Percentiles rank a stretch among this genome's conserved stretches.
These are phyloP conservation scores for Gossypium gossypioides DNA, from an alignment of 441 rosid species.

Conservation along the genomic window DNA sequence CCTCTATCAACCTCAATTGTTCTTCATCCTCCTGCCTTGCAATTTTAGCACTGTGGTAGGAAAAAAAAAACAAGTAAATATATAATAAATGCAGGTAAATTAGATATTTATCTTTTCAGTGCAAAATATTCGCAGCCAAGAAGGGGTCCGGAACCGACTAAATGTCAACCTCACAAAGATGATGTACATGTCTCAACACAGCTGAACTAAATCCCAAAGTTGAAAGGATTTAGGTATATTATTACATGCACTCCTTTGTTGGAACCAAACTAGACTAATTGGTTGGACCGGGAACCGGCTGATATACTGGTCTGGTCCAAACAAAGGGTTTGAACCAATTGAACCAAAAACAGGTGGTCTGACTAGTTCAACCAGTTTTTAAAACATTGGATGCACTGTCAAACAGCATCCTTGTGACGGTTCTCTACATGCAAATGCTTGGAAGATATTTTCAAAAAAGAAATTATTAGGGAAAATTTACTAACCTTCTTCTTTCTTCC, in stretches of 20 bases:
- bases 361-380: too few relatives aligned
- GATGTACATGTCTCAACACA: too few relatives aligned
- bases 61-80: not conserved
- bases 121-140: too few relatives aligned
- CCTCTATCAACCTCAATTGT: conserved; percentile 47
- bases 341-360: too few relatives aligned
- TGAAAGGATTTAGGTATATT: not conserved
- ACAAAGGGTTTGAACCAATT: too few relatives aligned
- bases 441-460: not conserved
- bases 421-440: not conserved
- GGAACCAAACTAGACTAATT: too few relatives aligned
- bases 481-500: conserved; percentile 73
- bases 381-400: not conserved
- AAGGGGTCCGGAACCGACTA: not conserved
- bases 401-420: not conserved
- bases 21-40: conserved; percentile 71
- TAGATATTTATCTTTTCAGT: not conserved
- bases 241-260: not conserved
- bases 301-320: too few relatives aligned
- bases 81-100: not conserved
- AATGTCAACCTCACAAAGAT: not conserved
- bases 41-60: conserved; percentile 49
- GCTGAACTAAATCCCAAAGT: not conserved
- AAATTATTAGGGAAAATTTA: not conserved
- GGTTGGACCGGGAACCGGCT: too few relatives aligned